These are phyloP conservation scores for Blastomyces emzantsi DNA, from an alignment of 2,329 filamentous ascomycete genomes.

Conservation along the genomic window DNA sequence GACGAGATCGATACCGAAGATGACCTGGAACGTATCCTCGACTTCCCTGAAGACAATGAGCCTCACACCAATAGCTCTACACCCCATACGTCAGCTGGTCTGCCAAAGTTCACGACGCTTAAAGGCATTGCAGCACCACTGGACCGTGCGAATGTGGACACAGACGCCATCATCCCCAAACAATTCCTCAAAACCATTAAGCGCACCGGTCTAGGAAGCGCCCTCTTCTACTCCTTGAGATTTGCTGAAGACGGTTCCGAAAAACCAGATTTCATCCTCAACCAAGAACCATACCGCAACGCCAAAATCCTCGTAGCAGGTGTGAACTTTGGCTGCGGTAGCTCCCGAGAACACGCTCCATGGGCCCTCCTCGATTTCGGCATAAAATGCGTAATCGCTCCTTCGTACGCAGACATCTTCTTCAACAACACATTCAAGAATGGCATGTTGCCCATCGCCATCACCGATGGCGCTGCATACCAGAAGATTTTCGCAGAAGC, in stretches of 20 bases:
- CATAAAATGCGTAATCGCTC: slow-evolving; percentile 87
- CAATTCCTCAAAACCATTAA: slow-evolving; percentile 99
- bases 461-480: slow-evolving; percentile 58
- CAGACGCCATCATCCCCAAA: slow-evolving; percentile 98
- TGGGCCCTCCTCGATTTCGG: slow-evolving; percentile 97
- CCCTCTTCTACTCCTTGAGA: slow-evolving; percentile 78
- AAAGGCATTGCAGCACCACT: slow-evolving; percentile 83
- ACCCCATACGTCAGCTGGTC: slow-evolving; percentile 48
- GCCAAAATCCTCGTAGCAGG: slow-evolving; percentile 88
- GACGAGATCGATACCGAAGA: slow-evolving; percentile 53
- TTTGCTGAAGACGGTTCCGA: slow-evolving; percentile 65
- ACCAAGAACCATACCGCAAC: slow-evolving; percentile 74
- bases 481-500: slow-evolving; percentile 68
- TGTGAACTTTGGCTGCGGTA: slow-evolving; percentile 90
- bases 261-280: slow-evolving; percentile 77
- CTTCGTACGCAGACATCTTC: slow-evolving; percentile 86
- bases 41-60: slow-evolving; percentile 53
- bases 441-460: slow-evolving; percentile 84
- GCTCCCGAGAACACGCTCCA: slow-evolving; percentile 86
- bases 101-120: slow-evolving; percentile 74
- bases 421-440: slow-evolving; percentile 99
- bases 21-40: slow-evolving; percentile 55
- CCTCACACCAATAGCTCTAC: slow-evolving; percentile 55
- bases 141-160: slow-evolving; percentile 86
- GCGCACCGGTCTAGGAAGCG: slow-evolving; percentile 80